Conservation (phyloP, 2,329 filamentous ascomycete species). For the Claviceps sp. region DNA sequence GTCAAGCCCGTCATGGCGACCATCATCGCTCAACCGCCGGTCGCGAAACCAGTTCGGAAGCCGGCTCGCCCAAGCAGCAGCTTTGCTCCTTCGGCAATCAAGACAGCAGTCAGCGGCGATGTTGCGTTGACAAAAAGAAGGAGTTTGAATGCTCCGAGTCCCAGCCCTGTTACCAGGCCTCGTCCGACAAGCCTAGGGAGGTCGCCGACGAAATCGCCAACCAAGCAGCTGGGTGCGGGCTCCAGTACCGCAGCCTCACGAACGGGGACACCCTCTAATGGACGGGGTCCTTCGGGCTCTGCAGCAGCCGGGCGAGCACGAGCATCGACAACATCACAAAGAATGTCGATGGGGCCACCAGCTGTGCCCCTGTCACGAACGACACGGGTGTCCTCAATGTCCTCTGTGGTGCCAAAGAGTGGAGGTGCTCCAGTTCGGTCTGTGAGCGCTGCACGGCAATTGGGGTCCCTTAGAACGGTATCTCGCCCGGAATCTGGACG, state of each 20-base stretch:
- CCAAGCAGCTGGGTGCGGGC: conserved; percentile 51
- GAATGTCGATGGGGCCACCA: conserved; percentile 57
- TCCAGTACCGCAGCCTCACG: conserved; percentile 47
- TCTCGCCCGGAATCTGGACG: conserved; percentile 27
- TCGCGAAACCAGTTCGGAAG: conserved; percentile 24
- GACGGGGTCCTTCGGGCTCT: conserved; percentile 27
- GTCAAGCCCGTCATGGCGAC: conserved; percentile 59
- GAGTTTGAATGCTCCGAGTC: conserved; percentile 59
- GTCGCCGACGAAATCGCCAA: conserved; percentile 69
- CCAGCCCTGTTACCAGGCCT: conserved; percentile 51
- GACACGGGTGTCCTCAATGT: conserved; percentile 30
- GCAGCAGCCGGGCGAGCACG: conserved; percentile 30
- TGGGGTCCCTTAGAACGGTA: conserved; percentile 20
- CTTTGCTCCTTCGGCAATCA: conserved; percentile 26
- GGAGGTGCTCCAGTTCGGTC: conserved; percentile 22
- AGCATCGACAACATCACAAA: conserved; percentile 37
- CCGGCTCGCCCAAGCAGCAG: conserved; percentile 39
- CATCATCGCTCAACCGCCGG: conserved; percentile 37
- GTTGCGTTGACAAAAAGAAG: conserved; percentile 45
- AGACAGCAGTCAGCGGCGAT: conserved; percentile 32
- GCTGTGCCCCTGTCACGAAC: conserved; percentile 30
- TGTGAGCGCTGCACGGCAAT: conserved; percentile 26
- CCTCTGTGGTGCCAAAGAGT: conserved; percentile 24
- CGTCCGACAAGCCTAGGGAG: conserved; percentile 43
- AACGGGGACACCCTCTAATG: conserved; percentile 50